These are phyloP conservation scores for Termitomyces sp. DNA, from an alignment of 768 basidiomycete species.

Conservation along the genomic window DNA sequence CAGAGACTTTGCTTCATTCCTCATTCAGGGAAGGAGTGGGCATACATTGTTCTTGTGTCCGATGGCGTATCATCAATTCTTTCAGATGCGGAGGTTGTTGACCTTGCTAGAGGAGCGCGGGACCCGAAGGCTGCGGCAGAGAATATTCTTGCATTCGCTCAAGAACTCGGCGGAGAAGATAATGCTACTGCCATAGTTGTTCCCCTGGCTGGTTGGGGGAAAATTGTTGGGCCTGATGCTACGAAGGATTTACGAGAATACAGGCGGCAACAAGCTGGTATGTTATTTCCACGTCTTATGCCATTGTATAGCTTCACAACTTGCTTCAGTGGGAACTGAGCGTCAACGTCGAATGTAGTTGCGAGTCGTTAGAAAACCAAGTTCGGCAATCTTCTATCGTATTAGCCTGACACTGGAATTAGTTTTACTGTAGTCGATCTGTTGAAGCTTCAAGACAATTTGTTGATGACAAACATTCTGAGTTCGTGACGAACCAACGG, in stretches of 20 bases:
- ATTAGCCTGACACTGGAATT: no score
- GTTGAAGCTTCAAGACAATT: no score
- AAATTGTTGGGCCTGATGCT: constrained; percentile 71
- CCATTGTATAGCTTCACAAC: neutral
- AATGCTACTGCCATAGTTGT: constrained; percentile 91
- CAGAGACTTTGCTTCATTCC: neutral
- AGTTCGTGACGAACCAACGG: neutral
- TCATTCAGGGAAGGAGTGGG: constrained; percentile 69
- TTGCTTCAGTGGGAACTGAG: constrained; percentile 52
- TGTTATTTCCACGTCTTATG: constrained; percentile 13
- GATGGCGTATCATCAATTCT: constrained; percentile 91
- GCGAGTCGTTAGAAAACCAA: neutral
- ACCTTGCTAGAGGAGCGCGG: constrained; percentile 69
- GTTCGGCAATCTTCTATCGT: neutral
- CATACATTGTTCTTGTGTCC: constrained; percentile 85
- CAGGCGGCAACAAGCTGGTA: constrained; percentile 61
- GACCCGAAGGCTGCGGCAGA: constrained; percentile 82
- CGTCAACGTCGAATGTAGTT: constrained; percentile 63
- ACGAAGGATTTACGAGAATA: constrained; percentile 85
- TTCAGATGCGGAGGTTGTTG: constrained; percentile 92
- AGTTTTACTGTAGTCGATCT: no score
- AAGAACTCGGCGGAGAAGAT: constrained; percentile 86
- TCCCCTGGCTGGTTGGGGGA: constrained; percentile 91
- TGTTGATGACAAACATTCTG: constrained; percentile 4
- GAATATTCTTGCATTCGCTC: constrained; percentile 78